Base-by-base conservation (phyloP, 257 asterid species). In the Haberlea rhodopensis region DNA sequence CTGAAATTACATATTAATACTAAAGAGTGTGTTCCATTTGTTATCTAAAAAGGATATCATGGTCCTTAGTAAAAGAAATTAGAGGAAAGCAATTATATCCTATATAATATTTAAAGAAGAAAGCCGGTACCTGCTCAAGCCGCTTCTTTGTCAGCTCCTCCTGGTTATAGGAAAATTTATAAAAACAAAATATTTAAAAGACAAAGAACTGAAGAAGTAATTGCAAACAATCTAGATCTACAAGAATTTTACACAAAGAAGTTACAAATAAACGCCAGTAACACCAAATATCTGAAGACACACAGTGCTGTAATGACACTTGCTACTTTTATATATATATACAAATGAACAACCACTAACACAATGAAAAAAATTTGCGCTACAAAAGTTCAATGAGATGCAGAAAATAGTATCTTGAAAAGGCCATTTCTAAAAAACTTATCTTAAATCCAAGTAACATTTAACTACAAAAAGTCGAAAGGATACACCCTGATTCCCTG, bases 111-210 rank as follows among this genome's bases (percentile, higher is more conserved):
- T 26, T 37, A 54, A 27, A 16, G 20, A 63, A 54, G 66, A 63
- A 72, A 68, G 32, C 27, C 45, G 55, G 37, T 82, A 89, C 98
- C 96, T 85, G 88, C 74, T 81, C 76, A 48, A 69, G 80, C 75
- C 95, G 82, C 74, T 78, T 82, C 84, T 78, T 82, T 11, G 71
- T 85, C 77, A 79, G 71, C 60, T 79, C 90, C 8, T 79, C 95
- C 98, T 91, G 96, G 59, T n/a, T 74, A 84, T 59, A 60, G 51
- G 64, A 62, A 74, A 55, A 69, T 57, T 59, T 24, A 21, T 52
- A 11, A 61, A 57, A 60, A 13, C 56, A 73, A 18, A 25, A 65
- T n/a, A 40, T 74, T 57, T 61, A 73, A 57, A 71, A 67, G 72
- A n/a, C n/a, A n/a, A n/a, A n/a, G n/a, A n/a, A n/a, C 65, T 61